Evolutionary conservation across 768 basidiomycete species (phyloP), one percentile per base, ranked within the genome.

Genomic region (Lactarius quietus): DNA sequence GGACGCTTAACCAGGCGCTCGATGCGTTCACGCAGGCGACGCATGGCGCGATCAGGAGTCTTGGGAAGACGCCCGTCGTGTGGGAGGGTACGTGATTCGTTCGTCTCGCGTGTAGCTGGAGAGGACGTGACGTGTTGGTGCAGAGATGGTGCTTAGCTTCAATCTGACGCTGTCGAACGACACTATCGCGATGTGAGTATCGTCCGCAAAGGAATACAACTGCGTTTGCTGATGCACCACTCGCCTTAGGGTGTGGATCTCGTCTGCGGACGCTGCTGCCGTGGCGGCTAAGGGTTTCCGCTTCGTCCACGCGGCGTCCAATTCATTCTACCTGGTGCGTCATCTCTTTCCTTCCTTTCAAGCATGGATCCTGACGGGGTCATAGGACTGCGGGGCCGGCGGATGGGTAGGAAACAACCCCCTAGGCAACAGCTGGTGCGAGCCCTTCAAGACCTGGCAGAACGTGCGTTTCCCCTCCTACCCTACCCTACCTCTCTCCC

Each of bases 381-480:
- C 31, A 65, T 59, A 79, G 77, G 90, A 92, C 70, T 90, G 88
- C 68, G 90, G 90, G 39, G 84, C 74, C 1, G 90, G 90, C 9
- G 85, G 80, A 33, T 92, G 89, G 87, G 75, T 90, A 12, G 88
- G 87, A 0, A 73, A 82, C 36, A 74, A 70, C 68, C 43, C 35
- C 33, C 26, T 66, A 48, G 82, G 84, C 35, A 84, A 84, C 65
- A 86, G 84, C 70, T 90, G 89, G 87, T 90, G 87, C 71, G 87
- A 87, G 70, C 87, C 88, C 0, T 90, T 87, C 84, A 90, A 90
- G 74, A 85, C 85, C 7, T 93, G 90, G 90, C 85, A 88, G 71
- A 82, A 84, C 76, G 87, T 88, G 61, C 64, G 70, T 64, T 59
- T n/a, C 17, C 43, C 35, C 31, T 14, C n/a, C 28, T 43, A 8